These are phyloP conservation scores for Calonectria pteridis DNA, from an alignment of 2,329 filamentous ascomycete species.

Conservation along the genomic window DNA sequence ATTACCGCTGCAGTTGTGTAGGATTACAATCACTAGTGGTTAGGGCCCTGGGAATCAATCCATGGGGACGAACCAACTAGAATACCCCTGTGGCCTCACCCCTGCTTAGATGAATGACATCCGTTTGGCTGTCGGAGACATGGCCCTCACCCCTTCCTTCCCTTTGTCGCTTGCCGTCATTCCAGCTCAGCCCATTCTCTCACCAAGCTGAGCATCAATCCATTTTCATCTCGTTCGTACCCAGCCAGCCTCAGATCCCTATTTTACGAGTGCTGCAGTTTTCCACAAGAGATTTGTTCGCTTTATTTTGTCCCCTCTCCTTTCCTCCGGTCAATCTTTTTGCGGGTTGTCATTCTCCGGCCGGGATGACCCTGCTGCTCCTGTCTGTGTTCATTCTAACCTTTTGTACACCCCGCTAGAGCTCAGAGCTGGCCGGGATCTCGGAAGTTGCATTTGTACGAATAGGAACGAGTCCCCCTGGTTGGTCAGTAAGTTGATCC, in stretches of 20 bases:
- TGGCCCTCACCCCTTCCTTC: not conserved
- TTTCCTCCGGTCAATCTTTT: not conserved
- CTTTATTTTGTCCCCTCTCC: not conserved
- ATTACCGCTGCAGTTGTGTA: not conserved
- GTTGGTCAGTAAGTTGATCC: not conserved
- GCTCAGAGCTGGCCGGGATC: not conserved
- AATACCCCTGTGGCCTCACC: not conserved
- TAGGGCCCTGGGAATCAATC: not conserved
- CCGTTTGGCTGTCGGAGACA: slow-evolving; percentile 8
- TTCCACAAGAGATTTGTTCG: not conserved
- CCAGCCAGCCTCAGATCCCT: not conserved
- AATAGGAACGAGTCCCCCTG: not conserved
- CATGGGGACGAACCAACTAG: not conserved
- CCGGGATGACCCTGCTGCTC: not conserved
- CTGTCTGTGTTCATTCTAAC: not conserved
- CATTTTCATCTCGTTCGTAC: not conserved
- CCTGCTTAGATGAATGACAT: slow-evolving; percentile 1
- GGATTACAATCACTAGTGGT: not conserved
- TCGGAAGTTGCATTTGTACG: not conserved
- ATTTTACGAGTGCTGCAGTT: no score
- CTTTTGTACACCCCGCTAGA: not conserved
- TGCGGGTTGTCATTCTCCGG: not conserved
- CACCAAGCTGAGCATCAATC: not conserved
- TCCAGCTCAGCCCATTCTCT: not conserved
- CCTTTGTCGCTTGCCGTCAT: not conserved